These are phyloP conservation scores for Curvularia verruculosa DNA, from an alignment of 2,329 filamentous ascomycete genomes.

Conservation along the genomic window DNA sequence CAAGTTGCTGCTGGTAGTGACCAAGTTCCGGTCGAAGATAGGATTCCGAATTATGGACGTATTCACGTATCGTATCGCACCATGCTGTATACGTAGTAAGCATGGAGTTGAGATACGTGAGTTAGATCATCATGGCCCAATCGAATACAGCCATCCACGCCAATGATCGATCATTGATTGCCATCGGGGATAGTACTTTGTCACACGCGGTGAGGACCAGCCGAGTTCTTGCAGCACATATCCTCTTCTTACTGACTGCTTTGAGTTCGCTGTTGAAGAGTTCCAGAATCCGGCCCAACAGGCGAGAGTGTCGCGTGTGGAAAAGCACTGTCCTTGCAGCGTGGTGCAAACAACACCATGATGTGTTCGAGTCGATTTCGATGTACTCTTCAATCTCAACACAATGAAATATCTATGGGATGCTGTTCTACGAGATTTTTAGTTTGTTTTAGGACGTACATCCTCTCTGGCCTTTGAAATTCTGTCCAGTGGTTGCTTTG, in stretches of 20 bases:
- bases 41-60: not conserved
- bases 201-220: not conserved
- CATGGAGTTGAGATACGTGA: not conserved
- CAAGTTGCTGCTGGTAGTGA: not conserved
- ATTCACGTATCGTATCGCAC: not conserved
- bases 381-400: not conserved
- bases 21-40: not conserved
- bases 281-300: not conserved
- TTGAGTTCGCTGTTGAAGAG: not conserved
- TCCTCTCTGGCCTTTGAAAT: not conserved
- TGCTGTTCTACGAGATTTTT: not conserved
- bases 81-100: not conserved
- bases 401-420: not conserved
- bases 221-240: not conserved
- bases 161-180: not conserved
- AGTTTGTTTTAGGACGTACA: not conserved
- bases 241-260: not conserved
- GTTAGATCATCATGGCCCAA: not conserved
- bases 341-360: constrained; percentile 1
- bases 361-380: not conserved
- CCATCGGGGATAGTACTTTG: not conserved
- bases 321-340: not conserved
- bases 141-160: not conserved
- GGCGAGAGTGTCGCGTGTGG: not conserved
- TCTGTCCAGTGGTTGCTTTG: not conserved